Percentiles rank a stretch among this genome's conserved stretches.
Evolutionary conservation across 768 basidiomycete genomes (phyloP).

Genomic region (Tremella mesenterica): DNA sequence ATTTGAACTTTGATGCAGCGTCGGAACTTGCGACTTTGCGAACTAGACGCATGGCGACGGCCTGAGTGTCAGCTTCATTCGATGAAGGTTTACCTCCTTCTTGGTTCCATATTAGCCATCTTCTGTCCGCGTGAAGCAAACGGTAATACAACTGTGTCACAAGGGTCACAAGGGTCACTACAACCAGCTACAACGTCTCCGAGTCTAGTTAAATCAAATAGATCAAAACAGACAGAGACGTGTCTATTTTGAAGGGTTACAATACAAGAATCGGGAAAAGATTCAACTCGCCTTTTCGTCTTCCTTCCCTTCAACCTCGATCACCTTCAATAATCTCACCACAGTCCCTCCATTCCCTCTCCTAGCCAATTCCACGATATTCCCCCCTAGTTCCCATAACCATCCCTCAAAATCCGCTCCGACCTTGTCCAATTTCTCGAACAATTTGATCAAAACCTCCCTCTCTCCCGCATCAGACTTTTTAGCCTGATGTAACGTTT

Average conservation of each 20-base stretch:
- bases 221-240: neutral
- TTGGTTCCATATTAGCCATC: too few relatives aligned
- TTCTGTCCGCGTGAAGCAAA: too few relatives aligned
- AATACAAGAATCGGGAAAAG: neutral
- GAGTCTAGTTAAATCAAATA: neutral
- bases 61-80: slow-evolving; percentile 48
- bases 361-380: slow-evolving; percentile 52
- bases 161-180: neutral
- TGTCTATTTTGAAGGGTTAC: neutral
- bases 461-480: slow-evolving; percentile 62
- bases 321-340: slow-evolving; percentile 84
- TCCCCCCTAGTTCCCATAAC: slow-evolving; percentile 51
- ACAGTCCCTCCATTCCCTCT: slow-evolving; percentile 78
- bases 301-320: slow-evolving; percentile 82
- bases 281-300: slow-evolving; percentile 70
- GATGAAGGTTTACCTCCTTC: neutral
- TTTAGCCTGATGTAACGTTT: slow-evolving; percentile 90
- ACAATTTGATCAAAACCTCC: slow-evolving; percentile 52
- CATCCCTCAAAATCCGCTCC: slow-evolving; percentile 79
- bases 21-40: slow-evolving; percentile 89
- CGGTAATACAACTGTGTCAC: too few relatives aligned
- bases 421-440: slow-evolving; percentile 72
- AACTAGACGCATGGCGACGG: slow-evolving; percentile 84
- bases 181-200: neutral
- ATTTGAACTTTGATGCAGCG: slow-evolving; percentile 85